Percentiles rank a stretch among this genome's conserved stretches.
These are phyloP conservation scores for Tolypocladium guangdongense DNA, from an alignment of 2,329 filamentous ascomycete species.

Conservation along the genomic window DNA sequence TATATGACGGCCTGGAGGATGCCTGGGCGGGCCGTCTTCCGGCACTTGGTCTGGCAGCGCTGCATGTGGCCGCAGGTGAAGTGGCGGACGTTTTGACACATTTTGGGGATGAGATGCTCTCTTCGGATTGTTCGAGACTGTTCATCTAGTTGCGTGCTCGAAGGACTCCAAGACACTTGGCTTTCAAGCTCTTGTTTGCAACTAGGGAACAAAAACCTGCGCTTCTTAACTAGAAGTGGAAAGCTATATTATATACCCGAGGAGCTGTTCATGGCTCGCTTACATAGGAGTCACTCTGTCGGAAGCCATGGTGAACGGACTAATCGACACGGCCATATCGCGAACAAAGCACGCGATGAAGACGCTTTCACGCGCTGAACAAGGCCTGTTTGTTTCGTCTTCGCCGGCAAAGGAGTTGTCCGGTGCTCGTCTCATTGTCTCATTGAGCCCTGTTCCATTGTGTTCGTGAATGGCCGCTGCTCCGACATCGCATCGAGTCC, in stretches of 20 bases:
- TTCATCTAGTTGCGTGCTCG: too few relatives aligned
- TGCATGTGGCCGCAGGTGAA: constrained; percentile 12
- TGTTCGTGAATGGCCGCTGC: not conserved
- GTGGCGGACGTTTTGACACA: constrained; percentile 11
- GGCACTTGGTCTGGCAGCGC: not conserved
- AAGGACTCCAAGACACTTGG: not conserved
- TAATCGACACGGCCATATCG: not conserved
- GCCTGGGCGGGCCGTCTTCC: not conserved
- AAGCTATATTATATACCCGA: not conserved
- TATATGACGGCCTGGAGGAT: not conserved
- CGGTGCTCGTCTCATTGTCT: not conserved
- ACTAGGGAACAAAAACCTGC: not conserved
- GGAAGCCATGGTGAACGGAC: not conserved
- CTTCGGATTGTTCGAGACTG: not conserved
- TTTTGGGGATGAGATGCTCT: not conserved
- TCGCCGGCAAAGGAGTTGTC: not conserved
- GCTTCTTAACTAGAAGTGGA: not conserved
- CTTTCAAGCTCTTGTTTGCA: not conserved
- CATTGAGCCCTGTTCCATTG: not conserved
- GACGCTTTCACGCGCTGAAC: not conserved
- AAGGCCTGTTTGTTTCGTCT: not conserved
- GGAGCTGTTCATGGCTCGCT: not conserved
- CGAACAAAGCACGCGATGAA: not conserved
- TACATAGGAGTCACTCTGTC: not conserved
- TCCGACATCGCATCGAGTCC: not conserved